phyloP scores from a whole-genome alignment of 345 rosid species.

The Melaleuca quinquenervia region DNA sequence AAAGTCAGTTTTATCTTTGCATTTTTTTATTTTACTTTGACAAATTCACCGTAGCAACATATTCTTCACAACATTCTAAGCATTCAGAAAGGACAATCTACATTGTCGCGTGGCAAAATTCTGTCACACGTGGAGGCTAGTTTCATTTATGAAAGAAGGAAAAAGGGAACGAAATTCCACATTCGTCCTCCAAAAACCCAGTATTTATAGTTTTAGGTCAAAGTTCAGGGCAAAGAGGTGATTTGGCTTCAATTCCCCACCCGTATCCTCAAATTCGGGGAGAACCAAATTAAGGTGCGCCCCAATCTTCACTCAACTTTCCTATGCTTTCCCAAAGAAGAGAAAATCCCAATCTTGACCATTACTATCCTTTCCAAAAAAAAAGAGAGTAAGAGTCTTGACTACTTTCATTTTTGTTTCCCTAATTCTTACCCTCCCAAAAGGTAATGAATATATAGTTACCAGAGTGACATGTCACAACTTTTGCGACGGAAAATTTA shows the following conservation, averaged over 20 bases:
- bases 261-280: neutral
- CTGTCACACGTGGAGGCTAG: neutral
- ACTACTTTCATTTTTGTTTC: neutral
- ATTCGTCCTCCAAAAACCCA: neutral
- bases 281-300: neutral
- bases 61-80: neutral
- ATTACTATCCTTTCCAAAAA: neutral
- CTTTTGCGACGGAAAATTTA: too few relatives aligned
- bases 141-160: neutral
- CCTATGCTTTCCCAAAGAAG: neutral
- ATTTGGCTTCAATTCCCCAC: neutral
- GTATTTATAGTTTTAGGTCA: neutral
- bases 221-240: neutral
- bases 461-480: too few relatives aligned
- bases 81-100: neutral
- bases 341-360: neutral
- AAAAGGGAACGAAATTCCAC: neutral
- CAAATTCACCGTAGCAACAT: neutral
- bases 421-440: neutral
- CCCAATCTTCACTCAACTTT: neutral
- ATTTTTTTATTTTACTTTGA: neutral
- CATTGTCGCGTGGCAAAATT: neutral
- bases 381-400: neutral
- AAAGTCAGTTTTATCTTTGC: neutral
- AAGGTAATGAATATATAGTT: neutral